phyloP scores from a whole-genome alignment of 169 alveolate genomes.

The Cryptosporidium ryanae region DNA sequence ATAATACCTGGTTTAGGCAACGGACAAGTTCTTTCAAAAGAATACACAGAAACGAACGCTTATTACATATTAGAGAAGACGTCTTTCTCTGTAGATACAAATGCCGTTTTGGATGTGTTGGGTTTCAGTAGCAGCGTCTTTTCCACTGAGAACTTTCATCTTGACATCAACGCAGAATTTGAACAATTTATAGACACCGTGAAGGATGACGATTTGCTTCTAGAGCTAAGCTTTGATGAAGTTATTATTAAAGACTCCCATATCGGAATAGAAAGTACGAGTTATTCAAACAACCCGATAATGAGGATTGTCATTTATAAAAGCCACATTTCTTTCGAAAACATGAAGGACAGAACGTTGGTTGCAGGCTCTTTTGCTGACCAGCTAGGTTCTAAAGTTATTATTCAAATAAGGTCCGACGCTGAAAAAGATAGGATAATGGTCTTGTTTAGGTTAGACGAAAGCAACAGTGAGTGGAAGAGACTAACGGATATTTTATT shows the following conservation, averaged over 20 bases:
- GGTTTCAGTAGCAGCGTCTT: constrained; percentile 19
- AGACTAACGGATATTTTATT: constrained; percentile 3
- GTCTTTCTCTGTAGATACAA: not conserved
- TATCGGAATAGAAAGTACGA: constrained; percentile 17
- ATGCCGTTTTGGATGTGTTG: not conserved
- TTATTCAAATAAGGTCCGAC: constrained; percentile 1
- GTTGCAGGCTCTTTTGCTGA: constrained; percentile 6
- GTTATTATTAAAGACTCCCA: not conserved
- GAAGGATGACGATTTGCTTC: constrained; percentile 15
- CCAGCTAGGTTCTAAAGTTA: not conserved
- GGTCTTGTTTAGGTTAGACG: constrained; percentile 2
- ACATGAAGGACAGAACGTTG: constrained; percentile 19
- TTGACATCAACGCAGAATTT: not conserved
- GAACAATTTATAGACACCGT: not conserved
- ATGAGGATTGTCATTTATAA: constrained; percentile 33
- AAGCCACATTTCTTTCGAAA: constrained; percentile 32
- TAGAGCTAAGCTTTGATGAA: constrained; percentile 23
- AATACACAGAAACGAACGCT: not conserved
- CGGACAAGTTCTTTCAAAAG: constrained; percentile 9
- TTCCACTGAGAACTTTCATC: constrained; percentile 13
- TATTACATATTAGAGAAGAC: constrained; percentile 1
- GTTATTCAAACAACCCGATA: not conserved
- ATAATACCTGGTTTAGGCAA: not conserved
- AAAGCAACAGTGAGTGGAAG: not conserved
- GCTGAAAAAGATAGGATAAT: not conserved